Percentiles rank a stretch among this genome's conserved stretches.
Conservation (phyloP, 106 monocot genomes). For the Agapanthus africanus region DNA sequence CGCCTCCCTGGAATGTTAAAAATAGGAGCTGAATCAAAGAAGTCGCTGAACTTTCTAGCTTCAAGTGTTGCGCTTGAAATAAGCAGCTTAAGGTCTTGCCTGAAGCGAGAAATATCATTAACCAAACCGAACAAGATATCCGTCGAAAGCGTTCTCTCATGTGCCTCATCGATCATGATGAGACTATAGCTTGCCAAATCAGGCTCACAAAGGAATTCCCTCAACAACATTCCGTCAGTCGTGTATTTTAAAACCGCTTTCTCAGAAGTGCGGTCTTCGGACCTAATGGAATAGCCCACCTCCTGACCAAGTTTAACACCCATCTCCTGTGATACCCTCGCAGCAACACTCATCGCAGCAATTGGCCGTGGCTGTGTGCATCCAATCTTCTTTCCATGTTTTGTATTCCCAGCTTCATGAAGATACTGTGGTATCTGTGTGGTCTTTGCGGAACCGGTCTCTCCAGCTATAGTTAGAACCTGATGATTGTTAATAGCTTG, state of each 20-base stretch:
- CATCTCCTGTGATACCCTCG: conserved; percentile 88
- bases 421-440: conserved; percentile 95
- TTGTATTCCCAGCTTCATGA: conserved; percentile 79
- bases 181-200: conserved; percentile 88
- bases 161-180: conserved; percentile 92
- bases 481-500: conserved; percentile 69
- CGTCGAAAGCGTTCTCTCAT: conserved; percentile 80
- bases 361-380: conserved; percentile 90
- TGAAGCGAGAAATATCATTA: conserved; percentile 78
- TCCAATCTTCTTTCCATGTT: conserved; percentile 68
- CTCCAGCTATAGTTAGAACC: conserved; percentile 94
- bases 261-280: conserved; percentile 93
- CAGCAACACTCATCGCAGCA: conserved; percentile 88
- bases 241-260: conserved; percentile 86
- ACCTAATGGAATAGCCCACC: conserved; percentile 92
- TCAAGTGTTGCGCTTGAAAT: conserved; percentile 89
- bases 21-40: conserved; percentile 65
- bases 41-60: conserved; percentile 81
- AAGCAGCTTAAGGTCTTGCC: conserved; percentile 70
- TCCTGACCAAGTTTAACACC: conserved; percentile 89
- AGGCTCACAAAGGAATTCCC: conserved; percentile 94
- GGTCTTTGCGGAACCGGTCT: conserved; percentile 94
- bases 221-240: conserved; percentile 87
- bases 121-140: conserved; percentile 83
- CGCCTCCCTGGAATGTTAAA: conserved; percentile 71